A percentile compares a stretch with the other conserved stretches of the same genome.
These are phyloP conservation scores for Clarireedia paspali DNA, from an alignment of 2,329 filamentous ascomycete species.

Conservation along the genomic window DNA sequence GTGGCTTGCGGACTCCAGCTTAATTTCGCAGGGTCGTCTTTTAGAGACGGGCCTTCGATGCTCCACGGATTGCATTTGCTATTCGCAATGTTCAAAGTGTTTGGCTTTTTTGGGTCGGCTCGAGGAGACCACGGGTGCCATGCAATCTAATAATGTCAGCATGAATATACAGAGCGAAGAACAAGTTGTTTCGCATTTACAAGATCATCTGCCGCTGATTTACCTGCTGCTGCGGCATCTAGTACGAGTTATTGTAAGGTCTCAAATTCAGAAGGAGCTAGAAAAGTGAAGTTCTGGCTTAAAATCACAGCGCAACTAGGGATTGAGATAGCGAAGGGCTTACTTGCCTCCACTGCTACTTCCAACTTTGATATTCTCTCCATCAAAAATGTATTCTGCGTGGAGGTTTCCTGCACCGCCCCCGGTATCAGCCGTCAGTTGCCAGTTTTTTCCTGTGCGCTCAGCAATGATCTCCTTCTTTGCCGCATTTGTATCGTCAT, in stretches of 20 bases:
- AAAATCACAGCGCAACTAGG: neutral
- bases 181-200: neutral
- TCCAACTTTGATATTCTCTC: neutral
- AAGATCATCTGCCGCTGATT: neutral
- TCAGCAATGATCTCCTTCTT: neutral
- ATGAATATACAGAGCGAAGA: neutral
- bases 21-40: no score
- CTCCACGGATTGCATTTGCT: neutral
- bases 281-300: neutral
- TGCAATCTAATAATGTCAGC: neutral
- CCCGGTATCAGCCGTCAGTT: neutral
- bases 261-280: neutral
- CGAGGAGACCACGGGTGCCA: neutral
- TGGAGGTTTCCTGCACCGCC: neutral
- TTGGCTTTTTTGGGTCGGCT: neutral
- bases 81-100: neutral
- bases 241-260: neutral
- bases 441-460: neutral
- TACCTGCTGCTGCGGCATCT: neutral
- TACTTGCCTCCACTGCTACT: neutral
- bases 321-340: neutral
- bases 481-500: neutral
- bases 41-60: no score
- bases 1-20: no score
- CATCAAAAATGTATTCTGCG: neutral